phyloP scores from a whole-genome alignment of 805 yeast genomes.

The Ogataea zsoltii region DNA sequence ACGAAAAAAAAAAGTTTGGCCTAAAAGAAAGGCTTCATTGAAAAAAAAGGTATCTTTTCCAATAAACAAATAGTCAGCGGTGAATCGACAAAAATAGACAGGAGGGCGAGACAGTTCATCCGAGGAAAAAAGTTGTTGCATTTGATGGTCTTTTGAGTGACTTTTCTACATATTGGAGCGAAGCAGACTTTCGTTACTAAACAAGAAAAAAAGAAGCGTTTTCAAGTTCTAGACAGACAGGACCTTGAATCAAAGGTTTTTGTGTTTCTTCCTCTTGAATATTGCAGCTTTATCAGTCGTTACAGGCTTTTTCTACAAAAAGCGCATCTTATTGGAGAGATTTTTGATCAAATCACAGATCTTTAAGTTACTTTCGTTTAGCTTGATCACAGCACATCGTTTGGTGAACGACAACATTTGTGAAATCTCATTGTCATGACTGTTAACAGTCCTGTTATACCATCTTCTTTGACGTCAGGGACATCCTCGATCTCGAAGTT shows the following conservation, averaged over 20 bases:
- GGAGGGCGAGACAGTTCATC: neutral
- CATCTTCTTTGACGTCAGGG: neutral
- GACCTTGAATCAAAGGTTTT: neutral
- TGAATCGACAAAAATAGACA: too few relatives aligned
- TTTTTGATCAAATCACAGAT: neutral
- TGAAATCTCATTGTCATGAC: conserved; percentile 7
- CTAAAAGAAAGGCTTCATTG: neutral
- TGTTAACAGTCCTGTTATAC: conserved; percentile 12
- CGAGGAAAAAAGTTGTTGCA: neutral
- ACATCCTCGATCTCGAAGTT: conserved; percentile 12
- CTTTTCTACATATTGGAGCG: neutral
- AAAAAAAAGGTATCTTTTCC: conserved; percentile 1
- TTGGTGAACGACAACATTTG: neutral
- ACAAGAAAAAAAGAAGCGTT: neutral
- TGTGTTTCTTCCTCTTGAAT: neutral
- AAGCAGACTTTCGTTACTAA: neutral
- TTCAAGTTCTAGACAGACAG: neutral
- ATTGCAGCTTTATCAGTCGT: neutral
- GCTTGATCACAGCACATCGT: conserved; percentile 6
- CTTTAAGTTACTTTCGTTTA: conserved; percentile 2
- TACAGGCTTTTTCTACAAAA: neutral
- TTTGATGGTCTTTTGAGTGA: neutral
- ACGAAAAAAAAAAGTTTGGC: conserved; percentile 1
- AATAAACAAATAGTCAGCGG: neutral
- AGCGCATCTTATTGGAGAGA: neutral